A percentile compares a stretch with the other conserved stretches of the same genome.
These are phyloP conservation scores for Hanseniaspora taiwanica DNA, from an alignment of 805 yeast species.

Conservation along the genomic window DNA sequence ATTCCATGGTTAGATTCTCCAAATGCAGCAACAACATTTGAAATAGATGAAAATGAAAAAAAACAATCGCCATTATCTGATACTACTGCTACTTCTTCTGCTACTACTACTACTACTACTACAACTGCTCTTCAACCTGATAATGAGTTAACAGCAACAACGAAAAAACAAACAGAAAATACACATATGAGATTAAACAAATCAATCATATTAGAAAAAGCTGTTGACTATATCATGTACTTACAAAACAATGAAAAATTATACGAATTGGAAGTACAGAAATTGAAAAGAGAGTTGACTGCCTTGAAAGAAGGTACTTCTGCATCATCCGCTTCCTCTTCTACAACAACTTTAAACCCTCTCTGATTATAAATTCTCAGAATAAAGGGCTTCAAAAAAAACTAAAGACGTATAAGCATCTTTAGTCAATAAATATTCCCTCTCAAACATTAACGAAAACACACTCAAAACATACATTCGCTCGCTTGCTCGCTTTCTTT, in stretches of 20 bases:
- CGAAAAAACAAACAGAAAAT: background rate
- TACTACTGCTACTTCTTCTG: background rate
- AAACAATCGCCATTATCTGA: too few species aligned
- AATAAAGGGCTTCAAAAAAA: too few species aligned
- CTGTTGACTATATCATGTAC: conserved; percentile 44
- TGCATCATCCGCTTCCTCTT: background rate
- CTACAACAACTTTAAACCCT: background rate
- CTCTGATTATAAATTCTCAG: too few species aligned
- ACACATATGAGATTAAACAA: conserved; percentile 32
- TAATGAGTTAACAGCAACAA: background rate
- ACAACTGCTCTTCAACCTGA: background rate
- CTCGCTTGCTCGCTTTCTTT: too few species aligned
- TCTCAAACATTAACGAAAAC: too few species aligned
- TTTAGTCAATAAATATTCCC: too few species aligned
- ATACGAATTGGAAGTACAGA: conserved; percentile 20
- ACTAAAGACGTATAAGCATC: too few species aligned
- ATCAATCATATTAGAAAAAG: conserved; percentile 55
- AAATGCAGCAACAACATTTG: conserved; percentile 41
- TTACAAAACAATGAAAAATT: conserved; percentile 36
- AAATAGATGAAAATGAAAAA: conserved; percentile 16
- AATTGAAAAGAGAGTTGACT: conserved; percentile 22
- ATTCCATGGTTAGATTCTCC: conserved; percentile 58
- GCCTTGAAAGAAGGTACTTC: conserved; percentile 9
- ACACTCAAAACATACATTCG: too few species aligned
- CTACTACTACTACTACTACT: background rate